phyloP scores from a whole-genome alignment of 495 filamentous ascomycete species.

The Xylaria grammica region DNA sequence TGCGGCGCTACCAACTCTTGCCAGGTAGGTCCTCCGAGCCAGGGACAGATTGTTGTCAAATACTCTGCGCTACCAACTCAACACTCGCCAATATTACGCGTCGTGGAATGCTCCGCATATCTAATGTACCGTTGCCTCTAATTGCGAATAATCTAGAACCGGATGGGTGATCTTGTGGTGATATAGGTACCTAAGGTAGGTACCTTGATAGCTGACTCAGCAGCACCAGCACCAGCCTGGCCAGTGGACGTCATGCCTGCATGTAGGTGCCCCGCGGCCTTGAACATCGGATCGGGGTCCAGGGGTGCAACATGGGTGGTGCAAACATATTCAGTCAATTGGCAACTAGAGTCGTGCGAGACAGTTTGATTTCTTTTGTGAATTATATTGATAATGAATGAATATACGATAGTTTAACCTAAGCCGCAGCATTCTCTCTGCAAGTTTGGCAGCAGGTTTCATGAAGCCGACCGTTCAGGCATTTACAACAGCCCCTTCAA shows the following conservation, averaged over 20 bases:
- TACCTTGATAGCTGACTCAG: neutral
- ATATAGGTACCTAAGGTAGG: neutral
- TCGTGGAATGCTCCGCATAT: no score
- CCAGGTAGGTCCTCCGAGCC: no score
- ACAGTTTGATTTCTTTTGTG: neutral
- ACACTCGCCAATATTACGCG: no score
- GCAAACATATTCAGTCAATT: no score
- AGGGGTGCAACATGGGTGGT: neutral
- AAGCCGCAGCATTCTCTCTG: neutral
- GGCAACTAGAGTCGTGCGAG: neutral
- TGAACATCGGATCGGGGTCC: neutral
- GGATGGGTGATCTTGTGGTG: no score
- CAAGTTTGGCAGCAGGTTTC: neutral
- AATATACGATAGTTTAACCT: neutral
- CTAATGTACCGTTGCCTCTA: no score
- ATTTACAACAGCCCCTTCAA: slow-evolving; percentile 4
- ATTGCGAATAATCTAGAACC: no score
- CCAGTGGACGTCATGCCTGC: slow-evolving; percentile 8
- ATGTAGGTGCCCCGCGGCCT: slow-evolving; percentile 2
- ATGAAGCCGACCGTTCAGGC: slow-evolving; percentile 7
- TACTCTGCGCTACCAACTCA: no score
- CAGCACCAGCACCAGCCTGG: neutral
- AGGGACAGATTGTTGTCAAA: no score
- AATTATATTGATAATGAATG: neutral
- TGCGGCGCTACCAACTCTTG: no score